Evolutionary conservation across 192 early-diverging fungal genomes (phyloP), one percentile per base, ranked within the genome.

Genomic region (Backusella tarrabulga): DNA sequence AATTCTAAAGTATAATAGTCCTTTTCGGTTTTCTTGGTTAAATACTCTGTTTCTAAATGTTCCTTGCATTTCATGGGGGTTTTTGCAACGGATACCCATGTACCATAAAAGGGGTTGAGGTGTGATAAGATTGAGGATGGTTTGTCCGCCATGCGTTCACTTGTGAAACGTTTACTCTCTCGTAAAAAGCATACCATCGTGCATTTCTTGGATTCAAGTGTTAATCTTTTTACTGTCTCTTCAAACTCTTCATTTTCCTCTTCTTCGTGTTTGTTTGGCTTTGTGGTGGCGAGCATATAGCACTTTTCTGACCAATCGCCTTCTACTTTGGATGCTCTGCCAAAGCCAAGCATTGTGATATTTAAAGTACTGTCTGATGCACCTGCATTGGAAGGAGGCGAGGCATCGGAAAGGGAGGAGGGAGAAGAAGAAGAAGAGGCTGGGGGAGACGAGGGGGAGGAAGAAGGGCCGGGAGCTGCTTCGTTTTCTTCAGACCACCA

Each of bases 161-260:
- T 63, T 54, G 50, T 50, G 7, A 46, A 32, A 76, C 46, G 29
- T 79, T 4, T 52, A 36, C 77, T 79, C 40, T 73, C 66, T 46
- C 74, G 69, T 75, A 79, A 54, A 4, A 85, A 72, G 54, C 84
- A 85, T 8, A 83, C 68, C 84, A 85, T 85, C 23, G 38, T 68
- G 19, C 84, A 85, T 46, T 74, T 52, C 17, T 67, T 60, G 29
- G 46, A 56, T 23, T 56, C 42, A 34, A 68, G 15, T 14, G 71
- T 41, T 72, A 75, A 11, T 71, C 54, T 34, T 68, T 68, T 75
- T 72, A 34, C 71, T 26, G 35, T 38, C 54, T 52, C 29, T 41
- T 34, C 23, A 50, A 32, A 23, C 1, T 41, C 29, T 46, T 29
- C 36, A 4, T 34, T 26, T 12, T 68, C 23, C 7, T 44, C 14